phyloP scores from a whole-genome alignment of 2,329 filamentous ascomycete genomes.

The Colletotrichum sp. region DNA sequence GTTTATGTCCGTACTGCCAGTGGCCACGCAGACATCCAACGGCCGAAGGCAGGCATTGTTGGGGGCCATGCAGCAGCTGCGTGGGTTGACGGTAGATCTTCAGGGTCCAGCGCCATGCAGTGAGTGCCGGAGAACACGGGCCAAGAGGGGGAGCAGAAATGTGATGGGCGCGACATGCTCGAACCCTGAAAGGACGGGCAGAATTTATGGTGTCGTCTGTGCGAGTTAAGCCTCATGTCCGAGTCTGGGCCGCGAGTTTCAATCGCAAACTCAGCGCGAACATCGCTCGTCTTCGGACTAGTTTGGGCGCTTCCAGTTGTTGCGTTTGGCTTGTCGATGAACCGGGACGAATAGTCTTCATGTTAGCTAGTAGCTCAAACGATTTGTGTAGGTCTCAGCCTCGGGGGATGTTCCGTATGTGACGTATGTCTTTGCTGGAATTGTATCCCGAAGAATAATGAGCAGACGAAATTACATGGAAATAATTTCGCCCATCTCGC shows the following conservation, averaged over 20 bases:
- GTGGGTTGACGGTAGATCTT: neutral
- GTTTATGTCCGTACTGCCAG: neutral
- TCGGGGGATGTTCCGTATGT: neutral
- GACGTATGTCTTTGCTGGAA: neutral
- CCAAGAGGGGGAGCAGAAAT: neutral
- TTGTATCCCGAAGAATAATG: accelerated
- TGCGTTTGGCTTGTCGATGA: neutral
- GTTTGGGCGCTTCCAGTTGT: neutral
- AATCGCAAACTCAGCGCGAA: neutral
- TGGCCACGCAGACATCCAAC: neutral
- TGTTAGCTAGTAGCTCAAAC: neutral
- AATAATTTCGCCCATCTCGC: neutral
- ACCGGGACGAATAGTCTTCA: neutral
- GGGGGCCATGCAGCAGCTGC: neutral
- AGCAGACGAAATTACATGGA: neutral
- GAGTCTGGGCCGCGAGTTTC: constrained; percentile 2
- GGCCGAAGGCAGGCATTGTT: neutral
- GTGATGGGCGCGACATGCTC: neutral
- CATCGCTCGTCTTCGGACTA: neutral
- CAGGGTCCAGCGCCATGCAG: neutral
- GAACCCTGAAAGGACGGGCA: neutral
- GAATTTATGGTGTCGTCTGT: constrained; percentile 1
- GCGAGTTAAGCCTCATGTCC: neutral
- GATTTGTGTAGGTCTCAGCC: neutral
- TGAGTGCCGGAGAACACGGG: neutral